Percentiles rank a stretch among this genome's conserved stretches.
phyloP scores from a whole-genome alignment of 164 flowering plant genomes.

The Stephania japonica region DNA sequence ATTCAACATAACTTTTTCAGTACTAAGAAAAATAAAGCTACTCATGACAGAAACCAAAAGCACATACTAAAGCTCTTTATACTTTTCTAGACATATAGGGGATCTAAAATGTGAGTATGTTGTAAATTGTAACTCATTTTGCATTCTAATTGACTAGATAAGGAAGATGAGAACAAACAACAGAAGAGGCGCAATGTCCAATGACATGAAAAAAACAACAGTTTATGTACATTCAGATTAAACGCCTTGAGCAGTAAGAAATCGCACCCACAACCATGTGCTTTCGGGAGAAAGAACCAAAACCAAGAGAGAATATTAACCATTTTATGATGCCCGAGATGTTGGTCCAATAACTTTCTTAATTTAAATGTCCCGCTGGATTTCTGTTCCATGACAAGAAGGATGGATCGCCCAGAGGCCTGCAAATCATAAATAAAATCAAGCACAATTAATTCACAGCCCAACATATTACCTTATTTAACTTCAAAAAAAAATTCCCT shows the following conservation, averaged over 20 bases:
- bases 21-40: not conserved
- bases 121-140: not conserved
- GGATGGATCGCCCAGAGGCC: constrained; percentile 78
- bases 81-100: not conserved
- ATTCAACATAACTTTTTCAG: not conserved
- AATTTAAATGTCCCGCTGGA: constrained; percentile 40
- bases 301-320: constrained; percentile 1
- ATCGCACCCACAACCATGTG: not conserved
- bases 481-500: not conserved
- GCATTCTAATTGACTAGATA: constrained; percentile 3
- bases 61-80: not conserved
- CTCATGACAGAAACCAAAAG: not conserved
- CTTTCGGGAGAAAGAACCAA: constrained; percentile 5
- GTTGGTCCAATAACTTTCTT: constrained; percentile 3
- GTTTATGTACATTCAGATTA: constrained; percentile 13
- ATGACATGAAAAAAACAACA: constrained; percentile 1
- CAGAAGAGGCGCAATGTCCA: constrained; percentile 7
- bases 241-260: not conserved
- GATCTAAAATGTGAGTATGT: not conserved
- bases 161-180: not conserved
- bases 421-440: constrained; percentile 26
- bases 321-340: not conserved
- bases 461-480: too few relatives aligned
- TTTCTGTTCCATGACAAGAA: constrained; percentile 74
- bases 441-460: not conserved